Base-by-base conservation (phyloP, 2,329 filamentous ascomycete species). In the Paramyrothecium roridum region DNA sequence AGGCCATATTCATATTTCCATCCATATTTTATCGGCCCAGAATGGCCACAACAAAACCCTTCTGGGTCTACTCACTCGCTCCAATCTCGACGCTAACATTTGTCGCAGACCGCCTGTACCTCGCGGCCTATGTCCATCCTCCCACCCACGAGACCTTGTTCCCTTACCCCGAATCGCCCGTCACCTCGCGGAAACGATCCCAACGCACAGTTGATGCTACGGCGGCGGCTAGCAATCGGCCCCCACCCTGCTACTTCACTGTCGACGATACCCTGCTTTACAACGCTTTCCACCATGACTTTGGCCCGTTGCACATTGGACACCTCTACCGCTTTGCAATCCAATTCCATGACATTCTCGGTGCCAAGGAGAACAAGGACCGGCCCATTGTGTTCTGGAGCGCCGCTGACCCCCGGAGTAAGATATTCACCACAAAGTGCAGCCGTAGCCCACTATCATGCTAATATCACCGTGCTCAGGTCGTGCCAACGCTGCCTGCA, bases 201-300 rank as follows among this genome's bases (percentile, higher is more conserved):
- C 83, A 88, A 58, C 81, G 87, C 72, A 81, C 83, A 23, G 84
- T 83, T 56, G 80, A 84, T 33, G 19, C 79, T 56, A 64, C 63
- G 55, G 66, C 63, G 56, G 58, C 65, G 52, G 52, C 56, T 17
- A 64, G 61, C 61, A 67, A 63, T 57, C 61, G 67, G 52, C 59
- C 79, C 62, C 77, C 87, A 54, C 95, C 95, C 1, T 93, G 90
- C 70, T 99, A 98, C 77, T 99, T 99, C 75, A 93, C 91, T 52
- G 87, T 98, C 63, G 95, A 99, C 70, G 91, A 96, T 69, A 88
- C 81, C 45, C 86, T 99, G 48, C 82, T 96, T 49, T 99, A 99
- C 81, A 99, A 99, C 73, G 93, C 93, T 33, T 99, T 99, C 75
- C 93, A 98, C 76, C 93, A 96, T 67, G 95, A 99, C 76, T 99